Evolutionary conservation across 805 yeast genomes (phyloP), one percentile per base, ranked within the genome.

Genomic region (Saccharomycopsis vini): DNA sequence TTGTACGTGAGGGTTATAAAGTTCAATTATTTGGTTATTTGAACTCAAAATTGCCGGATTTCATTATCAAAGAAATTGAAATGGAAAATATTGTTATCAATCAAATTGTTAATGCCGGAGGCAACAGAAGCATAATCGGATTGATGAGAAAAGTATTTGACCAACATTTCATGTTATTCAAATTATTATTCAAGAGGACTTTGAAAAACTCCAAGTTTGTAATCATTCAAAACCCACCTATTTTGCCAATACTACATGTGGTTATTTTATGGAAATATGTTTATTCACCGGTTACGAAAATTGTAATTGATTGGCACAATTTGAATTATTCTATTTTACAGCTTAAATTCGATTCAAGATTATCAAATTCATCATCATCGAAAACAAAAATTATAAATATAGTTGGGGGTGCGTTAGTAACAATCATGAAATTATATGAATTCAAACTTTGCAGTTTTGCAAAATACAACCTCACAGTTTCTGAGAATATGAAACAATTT

Each of bases 291-390:
- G 69, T 77, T 2, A 68, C 89, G 3, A 70, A 72, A 55, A 61
- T 90, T 20, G 71, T 92, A 18, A 75, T 92, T 39, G 99, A 92
- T 62, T 92, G 98, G 98, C 99, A 92, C 62, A 92, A 92, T 61
- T 68, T 92, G 53, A 95, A 94, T 33, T 90, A 75, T 60, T 75
- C 95, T 1, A 85, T 92, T 22, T 62, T 92, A 45, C 79, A 81
- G 42, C 58, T 90, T 56, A 77, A 77, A 52, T 75, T 77, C 52
- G 56, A 69, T 3, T 69, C 69, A 24, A 24, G 10, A n/a, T n/a
- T 7, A 31, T 21, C 9, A 41, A 35, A 19, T 2, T 23, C 6
- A 22, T 40, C 16, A 39, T 39, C 4, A 19, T n/a, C n/a, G n/a
- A n/a, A n/a, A n/a, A n/a, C n/a, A n/a, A n/a, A n/a, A n/a, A n/a